Evolutionary conservation across 805 yeast genomes (phyloP).

Genomic region (Brettanomyces naardenensis): DNA sequence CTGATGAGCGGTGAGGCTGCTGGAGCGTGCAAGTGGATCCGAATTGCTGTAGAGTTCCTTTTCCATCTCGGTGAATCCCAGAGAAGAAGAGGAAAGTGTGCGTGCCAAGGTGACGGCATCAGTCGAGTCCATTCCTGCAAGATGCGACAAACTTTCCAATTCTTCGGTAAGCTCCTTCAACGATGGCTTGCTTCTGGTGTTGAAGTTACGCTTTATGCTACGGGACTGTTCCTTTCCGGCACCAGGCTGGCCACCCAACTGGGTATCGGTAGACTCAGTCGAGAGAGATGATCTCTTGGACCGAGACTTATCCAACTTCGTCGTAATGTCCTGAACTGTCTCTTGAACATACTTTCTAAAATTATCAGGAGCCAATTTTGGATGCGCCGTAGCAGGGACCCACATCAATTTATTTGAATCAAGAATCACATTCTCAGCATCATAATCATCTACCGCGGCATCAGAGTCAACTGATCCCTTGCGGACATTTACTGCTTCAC

Average conservation of each 20-base stretch:
- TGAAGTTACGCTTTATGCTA: neutral
- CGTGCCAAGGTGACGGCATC: slow-evolving; percentile 82
- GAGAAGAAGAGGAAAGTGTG: slow-evolving; percentile 62
- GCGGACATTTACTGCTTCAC: neutral
- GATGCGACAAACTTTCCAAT: slow-evolving; percentile 60
- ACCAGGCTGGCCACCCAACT: slow-evolving; percentile 2
- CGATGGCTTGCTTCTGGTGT: slow-evolving; percentile 41
- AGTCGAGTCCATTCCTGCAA: slow-evolving; percentile 70
- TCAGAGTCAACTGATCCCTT: neutral
- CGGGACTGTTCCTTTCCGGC: neutral
- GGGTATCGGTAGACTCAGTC: slow-evolving; percentile 10
- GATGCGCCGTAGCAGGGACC: slow-evolving; percentile 96
- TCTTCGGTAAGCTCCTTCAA: slow-evolving; percentile 68
- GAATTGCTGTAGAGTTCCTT: slow-evolving; percentile 30
- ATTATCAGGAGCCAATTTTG: slow-evolving; percentile 90
- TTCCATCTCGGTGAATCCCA: slow-evolving; percentile 49
- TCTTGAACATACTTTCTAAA: slow-evolving; percentile 58
- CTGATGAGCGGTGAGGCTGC: neutral
- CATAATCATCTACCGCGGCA: slow-evolving; percentile 7
- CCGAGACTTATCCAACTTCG: slow-evolving; percentile 23
- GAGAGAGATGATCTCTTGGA: slow-evolving; percentile 21
- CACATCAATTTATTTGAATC: slow-evolving; percentile 56
- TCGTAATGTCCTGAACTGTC: slow-evolving; percentile 44
- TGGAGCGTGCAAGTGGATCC: neutral
- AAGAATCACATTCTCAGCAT: slow-evolving; percentile 14